Base-by-base conservation (phyloP, 2,329 filamentous ascomycete species). In the Cordyceps cateniannulata region DNA sequence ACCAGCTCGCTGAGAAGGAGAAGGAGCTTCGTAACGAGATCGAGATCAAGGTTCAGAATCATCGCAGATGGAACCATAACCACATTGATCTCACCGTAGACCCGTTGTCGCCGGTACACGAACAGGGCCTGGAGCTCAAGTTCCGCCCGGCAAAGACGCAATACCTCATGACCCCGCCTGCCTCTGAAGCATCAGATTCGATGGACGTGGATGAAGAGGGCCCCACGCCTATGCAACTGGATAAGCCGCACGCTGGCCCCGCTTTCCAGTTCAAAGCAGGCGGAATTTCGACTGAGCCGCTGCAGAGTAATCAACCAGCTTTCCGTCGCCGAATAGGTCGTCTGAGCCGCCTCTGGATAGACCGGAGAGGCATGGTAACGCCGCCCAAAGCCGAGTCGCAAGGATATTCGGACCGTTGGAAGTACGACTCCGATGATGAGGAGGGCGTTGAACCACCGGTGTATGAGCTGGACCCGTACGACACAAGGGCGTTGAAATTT, bases 51-150 rank as follows among this genome's bases (percentile, higher is more conserved):
- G 86, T 96, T 59, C 83, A 88, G 68, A 93, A 95, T 75, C 93
- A 97, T 76, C 85, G 89, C 67, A 87, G 89, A 72, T 97, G 93
- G 92, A 97, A 97, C 75, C 83, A 90, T 68, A 89, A 90, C 70
- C 92, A 91, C 78, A 84, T 96, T 68, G 93, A 98, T 76, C 82
- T 92, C 71, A 97, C 93, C 63, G 86, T 88, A 77, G 87, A 88
- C 65, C 92, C 93, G 55, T 83, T 98, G 65, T 91, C 90, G 55
- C 92, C 92, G 24, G 85, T 90, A 48, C 80, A 85, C 69, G 88
- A 91, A 62, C 80, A 84, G 66, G 79, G 77, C 47, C 79, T 79
- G 66, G 81, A 87, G 64, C 75, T 81, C 62, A 83, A 83, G 65
- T 93, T 91, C 78, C 83, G 88, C 64, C 84, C 85, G 51, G 89